phyloP scores from a whole-genome alignment of 2,329 filamentous ascomycete genomes.

The Diplodia sapinea region DNA sequence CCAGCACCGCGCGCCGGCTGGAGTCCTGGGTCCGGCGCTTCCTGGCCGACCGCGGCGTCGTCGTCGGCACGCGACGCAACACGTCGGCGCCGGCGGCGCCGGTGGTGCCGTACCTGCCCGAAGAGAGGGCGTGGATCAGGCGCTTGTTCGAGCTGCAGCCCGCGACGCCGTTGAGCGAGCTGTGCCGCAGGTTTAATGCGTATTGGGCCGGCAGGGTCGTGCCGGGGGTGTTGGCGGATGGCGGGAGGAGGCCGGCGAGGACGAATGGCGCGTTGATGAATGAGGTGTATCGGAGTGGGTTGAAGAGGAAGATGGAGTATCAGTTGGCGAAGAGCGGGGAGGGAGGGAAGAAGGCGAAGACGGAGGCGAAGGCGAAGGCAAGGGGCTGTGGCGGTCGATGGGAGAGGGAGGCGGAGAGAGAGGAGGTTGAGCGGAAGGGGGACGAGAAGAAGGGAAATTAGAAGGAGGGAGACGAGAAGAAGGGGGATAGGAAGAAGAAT shows the following conservation, averaged over 20 bases:
- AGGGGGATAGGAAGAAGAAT: no score
- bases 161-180: neutral
- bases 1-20: neutral
- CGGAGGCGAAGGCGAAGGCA: no score
- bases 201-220: neutral
- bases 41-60: neutral
- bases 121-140: neutral
- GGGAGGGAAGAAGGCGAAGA: no score
- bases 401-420: no score
- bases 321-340: no score
- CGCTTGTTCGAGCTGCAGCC: neutral
- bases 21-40: neutral
- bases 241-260: neutral
- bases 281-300: neutral
- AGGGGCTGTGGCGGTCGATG: no score
- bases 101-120: neutral
- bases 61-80: no score
- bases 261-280: neutral
- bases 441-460: no score
- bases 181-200: neutral
- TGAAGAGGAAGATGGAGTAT: neutral
- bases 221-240: neutral
- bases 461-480: no score
- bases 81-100: neutral
- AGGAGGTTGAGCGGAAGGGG: no score